Base-by-base conservation (phyloP, 176 grass and related monocot species). In the Eleusine indica region DNA sequence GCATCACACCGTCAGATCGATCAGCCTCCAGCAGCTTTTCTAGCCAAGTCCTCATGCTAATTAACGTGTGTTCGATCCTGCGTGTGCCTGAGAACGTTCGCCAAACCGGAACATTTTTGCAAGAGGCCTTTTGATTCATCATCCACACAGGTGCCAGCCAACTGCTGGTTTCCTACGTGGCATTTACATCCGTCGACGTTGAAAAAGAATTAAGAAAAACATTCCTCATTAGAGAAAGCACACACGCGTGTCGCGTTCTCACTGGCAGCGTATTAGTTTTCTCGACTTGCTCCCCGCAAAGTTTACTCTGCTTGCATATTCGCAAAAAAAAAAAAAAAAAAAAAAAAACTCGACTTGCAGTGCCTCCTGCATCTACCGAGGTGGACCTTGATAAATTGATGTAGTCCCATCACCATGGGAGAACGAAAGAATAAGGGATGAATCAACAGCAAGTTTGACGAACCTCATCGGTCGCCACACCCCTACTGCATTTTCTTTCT, bases 381-480 rank as follows among this genome's bases (percentile, higher is more conserved):
- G 32, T 52, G 49, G 15, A 1, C 49, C 9, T 47, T 47, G 44
- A 47, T 47, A 47, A 52, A 76, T 9, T 44, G 32, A 4, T 4
- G n/a, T 38, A 18, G 16, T 61, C 35, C 74, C 19, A 61, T 61
- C 54, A 15, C 35, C 17, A n/a, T 35, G 4, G 37, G 54, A 38
- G 4, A 13, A 63, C 2, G 60, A 63, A 11, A 3, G 3, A 7
- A n/a, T 5, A 29, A 63, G 8, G 57, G 22, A 61, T 61, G 21
- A 63, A 52, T 52, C 11, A 39, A 37, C 9, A 56, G 46, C 18
- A 53, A 54, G 12, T 51, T 56, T 69, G 65, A 80, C 78, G 78
- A 80, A 38, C 32, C 6, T 2, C 47, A 68, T 80, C 64, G 78
- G 78, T 80, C 78, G 21, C 3, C 35, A 14, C n/a, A 4, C 13